Evolutionary conservation across 2,329 filamentous ascomycete genomes (phyloP).

Genomic region (Diaporthe ilicicola): DNA sequence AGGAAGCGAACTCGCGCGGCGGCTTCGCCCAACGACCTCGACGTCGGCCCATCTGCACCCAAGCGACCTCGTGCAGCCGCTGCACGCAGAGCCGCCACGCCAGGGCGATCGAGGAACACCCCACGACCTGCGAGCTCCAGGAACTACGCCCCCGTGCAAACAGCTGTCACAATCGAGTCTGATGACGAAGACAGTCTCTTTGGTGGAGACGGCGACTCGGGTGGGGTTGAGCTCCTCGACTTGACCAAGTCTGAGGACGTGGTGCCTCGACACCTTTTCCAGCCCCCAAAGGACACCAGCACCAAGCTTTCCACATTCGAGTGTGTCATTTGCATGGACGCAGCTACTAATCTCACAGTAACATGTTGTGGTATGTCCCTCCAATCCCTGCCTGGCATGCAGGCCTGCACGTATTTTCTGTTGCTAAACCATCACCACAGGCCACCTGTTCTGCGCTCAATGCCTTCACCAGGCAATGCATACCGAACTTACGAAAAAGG

Average conservation of each 20-base stretch:
- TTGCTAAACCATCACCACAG: conserved; percentile 46
- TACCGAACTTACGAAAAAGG: conserved; percentile 62
- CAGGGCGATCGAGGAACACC: conserved; percentile 6
- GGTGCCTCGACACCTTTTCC: conserved; percentile 51
- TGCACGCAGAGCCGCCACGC: not conserved
- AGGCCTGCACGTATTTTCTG: not conserved
- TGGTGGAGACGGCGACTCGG: conserved; percentile 38
- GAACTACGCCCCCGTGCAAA: not conserved
- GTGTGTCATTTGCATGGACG: conserved; percentile 75
- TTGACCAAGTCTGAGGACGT: conserved; percentile 52
- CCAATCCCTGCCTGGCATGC: not conserved
- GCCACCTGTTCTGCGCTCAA: conserved; percentile 70
- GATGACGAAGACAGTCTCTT: conserved; percentile 37
- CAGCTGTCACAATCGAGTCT: conserved; percentile 5
- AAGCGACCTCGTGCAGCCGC: conserved; percentile 23
- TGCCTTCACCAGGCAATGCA: conserved; percentile 69
- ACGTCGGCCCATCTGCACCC: conserved; percentile 24
- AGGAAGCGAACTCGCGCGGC: conserved; percentile 34
- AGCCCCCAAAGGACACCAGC: conserved; percentile 56
- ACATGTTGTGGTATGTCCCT: conserved; percentile 70
- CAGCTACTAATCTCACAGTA: conserved; percentile 64
- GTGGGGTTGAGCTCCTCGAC: conserved; percentile 47
- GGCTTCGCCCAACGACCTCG: conserved; percentile 6
- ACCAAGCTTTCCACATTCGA: conserved; percentile 65
- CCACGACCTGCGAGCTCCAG: not conserved